Conservation (phyloP, 208 protist species). For the Novymonas esmeraldas region DNA sequence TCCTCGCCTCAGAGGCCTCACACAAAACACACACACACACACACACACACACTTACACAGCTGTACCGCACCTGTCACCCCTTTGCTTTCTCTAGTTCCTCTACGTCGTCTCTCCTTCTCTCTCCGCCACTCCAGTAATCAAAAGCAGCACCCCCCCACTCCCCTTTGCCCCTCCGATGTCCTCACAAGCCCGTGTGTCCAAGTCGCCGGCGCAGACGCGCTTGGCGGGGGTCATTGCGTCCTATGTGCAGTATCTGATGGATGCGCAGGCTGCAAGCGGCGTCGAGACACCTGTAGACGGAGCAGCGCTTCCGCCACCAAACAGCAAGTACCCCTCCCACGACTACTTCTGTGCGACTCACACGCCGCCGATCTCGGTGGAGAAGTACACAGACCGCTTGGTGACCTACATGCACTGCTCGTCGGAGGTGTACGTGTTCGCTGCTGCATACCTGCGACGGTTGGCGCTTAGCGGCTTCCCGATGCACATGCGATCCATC, state of each 20-base stretch:
- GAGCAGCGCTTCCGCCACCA: constrained; percentile 9
- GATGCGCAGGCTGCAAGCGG: constrained; percentile 19
- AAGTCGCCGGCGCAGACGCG: constrained; percentile 39
- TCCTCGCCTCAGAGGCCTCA: too few relatives aligned
- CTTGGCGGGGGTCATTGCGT: constrained; percentile 38
- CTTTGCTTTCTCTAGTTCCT: constrained; percentile 8
- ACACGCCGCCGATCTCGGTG: constrained; percentile 46
- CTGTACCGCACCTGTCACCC: too few relatives aligned
- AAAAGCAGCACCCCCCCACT: too few relatives aligned
- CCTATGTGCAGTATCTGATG: constrained; percentile 49
- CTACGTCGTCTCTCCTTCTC: not conserved
- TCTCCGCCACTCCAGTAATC: too few relatives aligned
- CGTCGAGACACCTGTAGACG: not conserved
- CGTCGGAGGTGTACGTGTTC: constrained; percentile 50
- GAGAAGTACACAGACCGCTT: constrained; percentile 48
- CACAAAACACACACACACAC: not conserved
- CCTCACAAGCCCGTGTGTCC: constrained; percentile 10
- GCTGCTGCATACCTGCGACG: constrained; percentile 53
- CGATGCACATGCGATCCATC: constrained; percentile 52
- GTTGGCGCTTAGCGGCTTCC: constrained; percentile 40
- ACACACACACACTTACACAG: too few relatives aligned
- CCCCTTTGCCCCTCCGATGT: constrained; percentile 10
- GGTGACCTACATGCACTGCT: constrained; percentile 55
- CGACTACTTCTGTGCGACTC: constrained; percentile 52
- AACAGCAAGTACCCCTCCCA: constrained; percentile 39